Evolutionary conservation across 352 stramenopile genomes (phyloP).

Genomic region (Globisporangium iwayamae): DNA sequence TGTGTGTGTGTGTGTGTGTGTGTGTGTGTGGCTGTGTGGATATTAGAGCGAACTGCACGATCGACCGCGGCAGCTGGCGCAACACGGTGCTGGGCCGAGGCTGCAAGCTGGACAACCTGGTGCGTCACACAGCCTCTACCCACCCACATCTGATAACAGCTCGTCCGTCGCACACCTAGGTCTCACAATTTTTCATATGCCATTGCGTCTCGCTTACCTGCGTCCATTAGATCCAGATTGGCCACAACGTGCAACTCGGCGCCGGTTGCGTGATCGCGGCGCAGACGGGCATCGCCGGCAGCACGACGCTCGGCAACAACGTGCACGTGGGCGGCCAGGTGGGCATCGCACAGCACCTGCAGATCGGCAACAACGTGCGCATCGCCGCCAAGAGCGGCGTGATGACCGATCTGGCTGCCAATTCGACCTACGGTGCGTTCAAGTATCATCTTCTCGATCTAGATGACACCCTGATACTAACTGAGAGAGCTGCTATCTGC

Average conservation of each 20-base stretch:
- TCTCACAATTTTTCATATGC: neutral
- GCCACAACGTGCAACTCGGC: slow-evolving; percentile 83
- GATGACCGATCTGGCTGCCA: slow-evolving; percentile 60
- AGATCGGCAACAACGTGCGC: slow-evolving; percentile 76
- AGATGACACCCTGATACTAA: neutral
- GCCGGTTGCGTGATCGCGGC: slow-evolving; percentile 67
- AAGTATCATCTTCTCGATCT: neutral
- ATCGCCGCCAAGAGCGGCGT: slow-evolving; percentile 86
- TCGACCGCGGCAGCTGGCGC: slow-evolving; percentile 84
- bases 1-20: neutral
- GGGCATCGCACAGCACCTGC: slow-evolving; percentile 77
- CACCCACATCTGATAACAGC: neutral
- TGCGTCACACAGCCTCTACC: slow-evolving; percentile 15
- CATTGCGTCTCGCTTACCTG: neutral
- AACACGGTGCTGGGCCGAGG: slow-evolving; percentile 68
- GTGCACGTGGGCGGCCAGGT: slow-evolving; percentile 82
- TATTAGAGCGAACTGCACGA: slow-evolving; percentile 65
- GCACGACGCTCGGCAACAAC: slow-evolving; percentile 69
- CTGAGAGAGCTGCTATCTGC: neutral
- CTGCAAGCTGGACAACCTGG: slow-evolving; percentile 84
- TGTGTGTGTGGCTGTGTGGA: neutral
- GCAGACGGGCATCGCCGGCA: slow-evolving; percentile 81
- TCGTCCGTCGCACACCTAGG: neutral
- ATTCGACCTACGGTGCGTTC: slow-evolving; percentile 51
- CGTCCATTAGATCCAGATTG: slow-evolving; percentile 68